These are phyloP conservation scores for Cavenderia fasciculata DNA, from an alignment of 78 protist species.

Conservation along the genomic window DNA sequence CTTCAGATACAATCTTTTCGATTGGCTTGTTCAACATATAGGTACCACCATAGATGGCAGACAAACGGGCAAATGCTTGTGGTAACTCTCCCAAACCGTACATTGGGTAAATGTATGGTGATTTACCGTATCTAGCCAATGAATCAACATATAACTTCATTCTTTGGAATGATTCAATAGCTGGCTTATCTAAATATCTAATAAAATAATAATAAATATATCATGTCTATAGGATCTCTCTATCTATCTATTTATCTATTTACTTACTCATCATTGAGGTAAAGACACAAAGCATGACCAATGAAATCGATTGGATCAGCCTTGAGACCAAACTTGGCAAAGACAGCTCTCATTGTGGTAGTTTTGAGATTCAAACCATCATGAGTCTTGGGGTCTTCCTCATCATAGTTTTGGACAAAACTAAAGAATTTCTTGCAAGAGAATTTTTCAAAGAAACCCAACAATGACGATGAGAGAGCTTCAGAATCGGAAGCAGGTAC, in stretches of 20 bases:
- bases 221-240: no score
- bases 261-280: conserved; percentile 89
- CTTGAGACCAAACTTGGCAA: conserved; percentile 89
- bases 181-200: conserved; percentile 90
- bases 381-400: conserved; percentile 83
- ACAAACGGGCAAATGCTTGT: conserved; percentile 93
- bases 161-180: conserved; percentile 79
- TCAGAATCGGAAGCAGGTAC: conserved; percentile 97
- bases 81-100: conserved; percentile 99
- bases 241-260: no score
- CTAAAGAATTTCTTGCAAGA: conserved; percentile 90
- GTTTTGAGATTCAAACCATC: conserved; percentile 78
- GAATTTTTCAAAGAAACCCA: conserved; percentile 98
- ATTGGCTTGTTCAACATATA: conserved; percentile 97
- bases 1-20: conserved; percentile 90
- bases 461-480: conserved; percentile 92
- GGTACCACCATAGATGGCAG: conserved; percentile 99
- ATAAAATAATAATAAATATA: not conserved
- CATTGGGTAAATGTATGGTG: conserved; percentile 99
- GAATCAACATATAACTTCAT: conserved; percentile 94
- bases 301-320: conserved; percentile 93
- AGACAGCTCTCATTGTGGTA: conserved; percentile 87
- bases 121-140: conserved; percentile 85
- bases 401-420: conserved; percentile 89
- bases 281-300: conserved; percentile 98